Conservation (phyloP, 768 basidiomycete species). For the Ramaria sp. region DNA sequence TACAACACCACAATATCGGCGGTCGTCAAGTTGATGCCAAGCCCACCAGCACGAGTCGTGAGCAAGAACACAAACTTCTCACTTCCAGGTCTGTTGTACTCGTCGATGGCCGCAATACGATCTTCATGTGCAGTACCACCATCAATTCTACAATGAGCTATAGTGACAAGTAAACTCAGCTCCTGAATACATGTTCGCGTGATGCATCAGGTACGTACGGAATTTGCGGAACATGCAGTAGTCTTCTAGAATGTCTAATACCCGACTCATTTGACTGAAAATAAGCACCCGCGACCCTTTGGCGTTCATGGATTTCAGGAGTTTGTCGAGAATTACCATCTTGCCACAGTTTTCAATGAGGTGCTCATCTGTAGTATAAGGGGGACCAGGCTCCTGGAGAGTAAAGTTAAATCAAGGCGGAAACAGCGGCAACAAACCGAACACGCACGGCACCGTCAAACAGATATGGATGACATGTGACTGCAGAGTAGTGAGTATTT, state of each 20-base stretch:
- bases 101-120: constrained; percentile 91
- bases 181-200: constrained; percentile 1
- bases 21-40: constrained; percentile 92
- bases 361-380: constrained; percentile 97
- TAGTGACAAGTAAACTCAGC: background rate
- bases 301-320: constrained; percentile 75
- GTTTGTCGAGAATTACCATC: constrained; percentile 95
- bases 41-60: constrained; percentile 91
- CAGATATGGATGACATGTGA: constrained; percentile 84
- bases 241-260: constrained; percentile 94
- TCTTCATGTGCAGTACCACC: constrained; percentile 95
- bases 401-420: background rate
- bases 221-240: constrained; percentile 88
- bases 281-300: constrained; percentile 95
- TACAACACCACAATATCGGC: constrained; percentile 95
- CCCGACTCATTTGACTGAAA: constrained; percentile 99
- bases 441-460: constrained; percentile 78
- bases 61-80: constrained; percentile 96
- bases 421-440: background rate
- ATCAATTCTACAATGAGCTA: constrained; percentile 95
- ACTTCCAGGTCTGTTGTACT: constrained; percentile 88
- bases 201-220: constrained; percentile 41
- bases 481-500: constrained; percentile 21
- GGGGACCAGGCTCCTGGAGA: constrained; percentile 85
- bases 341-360: constrained; percentile 90